Base-by-base conservation (phyloP, 2,329 filamentous ascomycete genomes). In the Trichoderma aggressivum region DNA sequence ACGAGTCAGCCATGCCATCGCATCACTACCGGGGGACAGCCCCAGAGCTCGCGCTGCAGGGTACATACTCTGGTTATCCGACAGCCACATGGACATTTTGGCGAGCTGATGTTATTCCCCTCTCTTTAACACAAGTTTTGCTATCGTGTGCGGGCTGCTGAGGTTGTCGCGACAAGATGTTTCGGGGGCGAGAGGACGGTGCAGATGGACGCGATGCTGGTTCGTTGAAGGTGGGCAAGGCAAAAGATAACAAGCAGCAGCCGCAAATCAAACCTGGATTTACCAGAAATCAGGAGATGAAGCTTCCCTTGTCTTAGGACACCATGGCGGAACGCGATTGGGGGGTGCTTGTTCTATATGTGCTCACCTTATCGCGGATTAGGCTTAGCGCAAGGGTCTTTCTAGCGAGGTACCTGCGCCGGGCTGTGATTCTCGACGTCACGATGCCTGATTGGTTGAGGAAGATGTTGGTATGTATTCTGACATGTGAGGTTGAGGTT, bases 11-110 rank as follows among this genome's bases (percentile, higher is more conserved):
- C 74, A 67, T 75, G 62, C 50, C 28, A 28, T 69, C 56, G n/a
- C 10, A 55, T 36, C 5, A 5, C 8, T 32, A 6, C 18, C 7
- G 6, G 26, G 26, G n/a, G 24, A 21, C 16, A 18, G 2, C 12
- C 16, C 18, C 18, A n/a, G 7, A 60, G 55, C 47, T 64, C 59
- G 47, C n/a, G 60, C 59, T 61, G 76, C 81, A 79, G 76, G 73
- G 70, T 62, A 86, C 92, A 79, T 87, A 97, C 95, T 98, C 83
- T 98, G 95, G 80, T 92, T 89, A 84, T 98, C 95, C 77, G 94
- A 93, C 79, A 98, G 88, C 95, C 95, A 98, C 92, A 97, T 97
- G 73, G 93, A 92, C 79, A 92, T 81, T 61, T 74, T 79, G 72
- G 77, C 73, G 71, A 30, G 18, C 34, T 61, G 21, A 6, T 36